Evolutionary conservation across 1,284 basidiomycete species (phyloP).

Genomic region (Tilletia horrida): DNA sequence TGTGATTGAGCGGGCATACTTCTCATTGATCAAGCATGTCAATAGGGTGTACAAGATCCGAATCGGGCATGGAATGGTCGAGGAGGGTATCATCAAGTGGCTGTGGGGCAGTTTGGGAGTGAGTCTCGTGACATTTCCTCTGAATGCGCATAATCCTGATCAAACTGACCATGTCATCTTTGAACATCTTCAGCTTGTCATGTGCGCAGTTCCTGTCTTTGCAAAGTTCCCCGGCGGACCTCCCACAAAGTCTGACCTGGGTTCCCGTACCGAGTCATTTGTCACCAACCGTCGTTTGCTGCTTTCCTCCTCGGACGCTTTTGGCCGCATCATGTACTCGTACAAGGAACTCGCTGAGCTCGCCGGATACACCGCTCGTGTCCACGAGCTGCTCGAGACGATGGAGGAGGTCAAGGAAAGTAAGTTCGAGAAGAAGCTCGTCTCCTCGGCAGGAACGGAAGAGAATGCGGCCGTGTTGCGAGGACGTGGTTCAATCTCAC

Average conservation of each 20-base stretch:
- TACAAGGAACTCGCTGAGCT: constrained; percentile 90
- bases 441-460: constrained; percentile 65
- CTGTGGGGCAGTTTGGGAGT: constrained; percentile 91
- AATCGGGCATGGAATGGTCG: constrained; percentile 78
- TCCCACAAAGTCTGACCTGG: constrained; percentile 47
- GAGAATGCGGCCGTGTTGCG: constrained; percentile 79
- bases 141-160: background rate
- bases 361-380: constrained; percentile 89
- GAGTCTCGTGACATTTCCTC: constrained; percentile 44
- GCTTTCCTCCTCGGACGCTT: constrained; percentile 64
- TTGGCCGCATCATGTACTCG: constrained; percentile 77
- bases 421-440: constrained; percentile 83
- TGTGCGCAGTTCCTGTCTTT: constrained; percentile 93
- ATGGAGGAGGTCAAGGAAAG: constrained; percentile 83
- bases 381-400: constrained; percentile 81
- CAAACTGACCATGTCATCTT: constrained; percentile 19
- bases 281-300: constrained; percentile 89
- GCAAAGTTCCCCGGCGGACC: constrained; percentile 71
- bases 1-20: constrained; percentile 85
- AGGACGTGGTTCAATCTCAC: constrained; percentile 68
- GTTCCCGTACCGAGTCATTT: constrained; percentile 60
- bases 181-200: constrained; percentile 60
- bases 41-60: constrained; percentile 74
- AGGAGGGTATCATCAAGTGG: constrained; percentile 91
- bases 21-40: constrained; percentile 81